These are phyloP conservation scores for Lentithecium fluviatile DNA, from an alignment of 495 filamentous ascomycete genomes.

Conservation along the genomic window DNA sequence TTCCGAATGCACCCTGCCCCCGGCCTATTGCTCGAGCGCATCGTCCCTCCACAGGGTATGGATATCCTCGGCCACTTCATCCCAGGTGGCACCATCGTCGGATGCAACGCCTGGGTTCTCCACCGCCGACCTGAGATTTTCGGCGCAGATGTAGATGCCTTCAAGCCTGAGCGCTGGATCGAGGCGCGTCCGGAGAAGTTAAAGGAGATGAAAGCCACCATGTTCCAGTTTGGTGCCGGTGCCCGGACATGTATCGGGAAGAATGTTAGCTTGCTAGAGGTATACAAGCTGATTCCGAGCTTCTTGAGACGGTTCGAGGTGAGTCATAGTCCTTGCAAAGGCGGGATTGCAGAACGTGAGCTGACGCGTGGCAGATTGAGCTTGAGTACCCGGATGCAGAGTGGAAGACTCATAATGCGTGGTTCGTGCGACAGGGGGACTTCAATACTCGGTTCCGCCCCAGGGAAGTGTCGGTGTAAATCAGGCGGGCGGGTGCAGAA, in stretches of 20 bases:
- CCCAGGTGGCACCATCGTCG: slow-evolving; percentile 58
- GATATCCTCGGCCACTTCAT: slow-evolving; percentile 52
- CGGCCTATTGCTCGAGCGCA: slow-evolving; percentile 61
- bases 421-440: slow-evolving; percentile 70
- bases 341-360: neutral
- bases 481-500: no score
- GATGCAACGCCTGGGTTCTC: slow-evolving; percentile 60
- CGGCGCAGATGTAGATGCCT: slow-evolving; percentile 53
- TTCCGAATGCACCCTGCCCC: slow-evolving; percentile 65
- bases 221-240: slow-evolving; percentile 64
- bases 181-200: slow-evolving; percentile 44
- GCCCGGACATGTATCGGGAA: slow-evolving; percentile 65
- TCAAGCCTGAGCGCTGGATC: slow-evolving; percentile 59
- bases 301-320: slow-evolving; percentile 68
- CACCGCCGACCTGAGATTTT: slow-evolving; percentile 57
- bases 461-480: neutral
- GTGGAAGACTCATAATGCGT: slow-evolving; percentile 68
- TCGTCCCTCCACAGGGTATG: slow-evolving; percentile 58
- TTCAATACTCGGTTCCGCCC: slow-evolving; percentile 60
- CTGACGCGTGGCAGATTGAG: slow-evolving; percentile 43
- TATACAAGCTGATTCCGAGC: slow-evolving; percentile 75
- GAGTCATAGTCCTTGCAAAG: slow-evolving; percentile 3
- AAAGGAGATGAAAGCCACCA: slow-evolving; percentile 48
- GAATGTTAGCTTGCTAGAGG: slow-evolving; percentile 74
- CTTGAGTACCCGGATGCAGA: slow-evolving; percentile 59